Base-by-base conservation (phyloP, 257 asterid species). In the Solanum gandarillasii region DNA sequence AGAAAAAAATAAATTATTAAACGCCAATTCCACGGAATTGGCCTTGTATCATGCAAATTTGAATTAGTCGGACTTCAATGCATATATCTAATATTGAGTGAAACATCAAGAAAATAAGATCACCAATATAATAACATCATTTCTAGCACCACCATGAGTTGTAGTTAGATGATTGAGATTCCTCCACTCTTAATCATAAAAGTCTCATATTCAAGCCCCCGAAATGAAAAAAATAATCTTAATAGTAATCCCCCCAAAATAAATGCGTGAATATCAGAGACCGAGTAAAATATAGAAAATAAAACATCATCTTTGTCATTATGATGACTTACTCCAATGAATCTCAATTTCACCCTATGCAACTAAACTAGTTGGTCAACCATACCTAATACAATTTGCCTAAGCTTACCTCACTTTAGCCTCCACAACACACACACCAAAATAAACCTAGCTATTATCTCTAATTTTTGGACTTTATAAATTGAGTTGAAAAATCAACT, bases 281-380 rank as follows among this genome's bases (percentile, higher is more conserved):
- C 6, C 13, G 0, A 31, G 9, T 14, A 3, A 8, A 7, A 14
- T n/a, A n/a, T 12, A 1, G 0, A 29, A 29, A 31, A 31, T 3
- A 14, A 70, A 70, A 29, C 83, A 36, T 43, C 16, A 16, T 79
- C 67, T 25, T 79, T 27, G 12, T 9, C 25, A 9, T 79, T 79
- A 14, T 79, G 84, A 14, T 79, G 84, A 78, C 48, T 21, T 72
- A 6, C 9, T 52, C 23, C 62, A 1, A 52, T 52, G 62, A 55
- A 0, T 55, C 65, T 55, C 65, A 55, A 18, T 2, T 18, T 55
- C n/a, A 55, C 65, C n/a, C 0, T 6, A 62, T 5, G 38, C 86
- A 89, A 55, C 81, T 74, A 48, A 84, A 78, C 36, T 84, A 83
- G 87, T 84, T 78, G 89, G 89, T 90, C 88, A 88, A 88, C 89